Base-by-base conservation (phyloP, 495 filamentous ascomycete species). In the Penicillium lividum region DNA sequence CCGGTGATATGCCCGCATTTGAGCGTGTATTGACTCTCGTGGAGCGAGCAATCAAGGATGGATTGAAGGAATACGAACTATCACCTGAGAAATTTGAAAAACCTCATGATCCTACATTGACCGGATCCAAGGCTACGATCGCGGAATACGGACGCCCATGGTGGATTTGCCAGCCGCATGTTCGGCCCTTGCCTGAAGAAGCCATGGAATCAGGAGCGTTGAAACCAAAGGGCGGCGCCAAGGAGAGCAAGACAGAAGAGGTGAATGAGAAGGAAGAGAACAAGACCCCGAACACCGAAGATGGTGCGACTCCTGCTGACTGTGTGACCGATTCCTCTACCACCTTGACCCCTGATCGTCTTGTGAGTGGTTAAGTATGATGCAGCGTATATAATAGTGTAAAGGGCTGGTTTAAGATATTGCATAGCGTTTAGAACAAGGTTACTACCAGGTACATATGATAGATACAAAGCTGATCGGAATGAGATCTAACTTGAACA, bases 121-220 rank as follows among this genome's bases (percentile, higher is more conserved):
- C 70, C 18, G 75, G 85, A 55, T 92, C 89, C 9, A 80, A 85
- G 28, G 82, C 81, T 30, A 84, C 87, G 2, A 86, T 93, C 30
- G 82, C 79, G 55, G 77, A 82, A 50, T 93, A 89, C 66, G 84
- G 83, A 65, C 73, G 90, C 52, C 94, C 94, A 3, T 97, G 86
- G 82, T 99, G 93, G 90, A 77, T 97, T 5, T 93, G 90, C 45
- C 94, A 99, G 74, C 91, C 94, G 3, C 90, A 97, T 62, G 80
- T 97, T 3, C 78, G 94, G 31, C 93, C 92, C 38, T 65, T 96
- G 65, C 94, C 94, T 0, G 90, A 90, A 64, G 93, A 98, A 74
- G 94, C 94, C 16, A 58, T 93, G 55, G 85, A 85, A 63, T 91
- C 88, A 64, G 94, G 94, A 3, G 86, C 86, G 40, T 77, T 97